Evolutionary conservation across 1,139 yeast genomes (phyloP), one percentile per base, ranked within the genome.

Genomic region (Yamadazyma sp.): DNA sequence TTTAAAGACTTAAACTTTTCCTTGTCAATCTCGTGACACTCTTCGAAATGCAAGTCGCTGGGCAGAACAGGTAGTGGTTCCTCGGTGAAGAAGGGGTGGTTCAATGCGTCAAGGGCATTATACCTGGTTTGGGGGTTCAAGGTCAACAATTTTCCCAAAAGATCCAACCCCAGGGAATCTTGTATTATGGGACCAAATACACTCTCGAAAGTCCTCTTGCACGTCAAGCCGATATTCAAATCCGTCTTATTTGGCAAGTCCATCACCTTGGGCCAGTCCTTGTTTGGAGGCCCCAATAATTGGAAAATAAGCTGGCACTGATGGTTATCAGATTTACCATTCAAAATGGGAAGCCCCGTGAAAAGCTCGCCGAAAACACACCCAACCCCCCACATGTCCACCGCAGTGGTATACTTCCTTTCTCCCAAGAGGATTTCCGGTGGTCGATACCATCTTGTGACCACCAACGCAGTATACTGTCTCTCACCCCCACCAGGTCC

Each of bases 311-410:
- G 66, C 52, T 82, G 84, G 0, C 95, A 88, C 64, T 94, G 99
- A 55, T 92, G 96, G n/a, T 86, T 62, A 57, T 94, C 99, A 0
- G 92, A 76, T 40, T 76, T 72, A 0, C 98, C 99, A 34, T 80
- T 89, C 36, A 94, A 63, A 14, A 94, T 86, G 0, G 98, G 98
- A 47, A 76, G 78, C 42, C 80, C 76, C 29, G 80, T 79, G 62
- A 86, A 92, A 53, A 90, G 71, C 59, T 94, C 99, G 0, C 89
- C 98, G 60, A 94, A 82, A 0, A 94, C 95, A 64, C 98, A 94
- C 2, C 98, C 98, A 10, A 87, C 78, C 1, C 97, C 97, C 98
- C 98, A 92, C 62, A 92, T 74, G 62, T 92, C 97, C 14, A 92
- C 90, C 0, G 97, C 95, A 0, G 97, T 86, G 2, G 97, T 89